Evolutionary conservation across 805 yeast species (phyloP).

Genomic region (Wickerhamomyces xylosicus): DNA sequence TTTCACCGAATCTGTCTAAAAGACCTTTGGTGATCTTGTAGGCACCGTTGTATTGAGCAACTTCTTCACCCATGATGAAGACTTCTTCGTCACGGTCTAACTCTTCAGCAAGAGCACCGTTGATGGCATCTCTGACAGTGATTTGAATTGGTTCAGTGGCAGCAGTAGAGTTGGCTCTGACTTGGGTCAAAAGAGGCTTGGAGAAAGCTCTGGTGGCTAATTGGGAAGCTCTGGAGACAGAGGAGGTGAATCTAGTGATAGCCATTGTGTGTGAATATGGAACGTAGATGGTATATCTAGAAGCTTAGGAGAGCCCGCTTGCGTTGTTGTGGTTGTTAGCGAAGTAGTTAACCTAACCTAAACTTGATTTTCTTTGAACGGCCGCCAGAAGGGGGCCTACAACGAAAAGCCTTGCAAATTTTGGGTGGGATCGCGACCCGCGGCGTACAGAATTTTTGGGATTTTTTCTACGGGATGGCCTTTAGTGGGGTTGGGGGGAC

Average conservation of each 20-base stretch:
- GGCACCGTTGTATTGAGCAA: constrained; percentile 98
- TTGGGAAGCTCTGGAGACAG: constrained; percentile 10
- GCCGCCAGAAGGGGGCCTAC: too few species aligned
- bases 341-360: too few species aligned
- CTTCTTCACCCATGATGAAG: constrained; percentile 97
- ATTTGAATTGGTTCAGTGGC: constrained; percentile 23
- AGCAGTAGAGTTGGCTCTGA: constrained; percentile 9
- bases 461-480: too few species aligned
- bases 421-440: too few species aligned
- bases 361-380: too few species aligned
- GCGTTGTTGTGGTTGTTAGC: too few species aligned
- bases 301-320: too few species aligned
- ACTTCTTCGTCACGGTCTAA: constrained; percentile 92
- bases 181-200: constrained; percentile 1
- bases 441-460: too few species aligned
- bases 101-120: constrained; percentile 93
- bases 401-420: too few species aligned
- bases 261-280: neutral
- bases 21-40: constrained; percentile 94
- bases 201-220: constrained; percentile 8
- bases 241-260: neutral
- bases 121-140: constrained; percentile 96
- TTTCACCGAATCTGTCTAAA: constrained; percentile 72
- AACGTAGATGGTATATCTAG: neutral
- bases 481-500: too few species aligned